A percentile compares a stretch with the other conserved stretches of the same genome.
These are phyloP conservation scores for Aspergillus tanneri DNA, from an alignment of 2,329 filamentous ascomycete species.

Conservation along the genomic window DNA sequence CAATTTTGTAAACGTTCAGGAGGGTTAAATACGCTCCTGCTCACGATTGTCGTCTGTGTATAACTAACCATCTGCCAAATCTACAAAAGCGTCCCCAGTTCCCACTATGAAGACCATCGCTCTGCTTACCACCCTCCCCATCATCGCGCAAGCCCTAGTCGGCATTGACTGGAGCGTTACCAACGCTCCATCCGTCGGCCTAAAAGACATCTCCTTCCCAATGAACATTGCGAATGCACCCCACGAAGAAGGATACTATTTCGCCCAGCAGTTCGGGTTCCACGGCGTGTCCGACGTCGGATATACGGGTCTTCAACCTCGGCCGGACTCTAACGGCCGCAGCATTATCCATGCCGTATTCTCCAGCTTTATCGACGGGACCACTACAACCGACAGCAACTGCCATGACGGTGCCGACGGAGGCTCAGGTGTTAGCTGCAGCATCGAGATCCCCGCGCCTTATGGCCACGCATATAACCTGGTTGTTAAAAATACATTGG, in stretches of 20 bases:
- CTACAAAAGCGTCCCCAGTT: neutral
- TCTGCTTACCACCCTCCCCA: slow-evolving; percentile 10
- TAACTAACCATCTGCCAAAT: too few relatives aligned
- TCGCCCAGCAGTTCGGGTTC: slow-evolving; percentile 31
- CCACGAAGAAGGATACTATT: slow-evolving; percentile 28
- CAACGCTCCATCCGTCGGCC: slow-evolving; percentile 12
- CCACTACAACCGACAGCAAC: slow-evolving; percentile 23
- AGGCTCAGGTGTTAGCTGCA: slow-evolving; percentile 28
- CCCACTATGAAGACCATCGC: slow-evolving; percentile 18
- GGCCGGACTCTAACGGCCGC: slow-evolving; percentile 13
- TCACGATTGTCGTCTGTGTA: too few relatives aligned
- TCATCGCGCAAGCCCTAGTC: slow-evolving; percentile 15
- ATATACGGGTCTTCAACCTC: slow-evolving; percentile 32
- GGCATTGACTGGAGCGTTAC: slow-evolving; percentile 17
- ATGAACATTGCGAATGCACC: slow-evolving; percentile 22
- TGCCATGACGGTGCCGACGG: slow-evolving; percentile 31
- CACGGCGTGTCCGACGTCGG: slow-evolving; percentile 21
- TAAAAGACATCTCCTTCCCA: slow-evolving; percentile 26
- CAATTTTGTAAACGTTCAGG: too few relatives aligned
- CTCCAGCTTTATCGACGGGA: slow-evolving; percentile 31
- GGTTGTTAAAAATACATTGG: slow-evolving; percentile 23
- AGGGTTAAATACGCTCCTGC: too few relatives aligned
- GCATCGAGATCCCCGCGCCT: slow-evolving; percentile 21
- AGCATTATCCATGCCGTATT: slow-evolving; percentile 33
- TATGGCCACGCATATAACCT: slow-evolving; percentile 25